Percentiles rank a stretch among this genome's conserved stretches.
These are phyloP conservation scores for Kodamaea sagamina DNA, from an alignment of 805 yeast species.

Conservation along the genomic window DNA sequence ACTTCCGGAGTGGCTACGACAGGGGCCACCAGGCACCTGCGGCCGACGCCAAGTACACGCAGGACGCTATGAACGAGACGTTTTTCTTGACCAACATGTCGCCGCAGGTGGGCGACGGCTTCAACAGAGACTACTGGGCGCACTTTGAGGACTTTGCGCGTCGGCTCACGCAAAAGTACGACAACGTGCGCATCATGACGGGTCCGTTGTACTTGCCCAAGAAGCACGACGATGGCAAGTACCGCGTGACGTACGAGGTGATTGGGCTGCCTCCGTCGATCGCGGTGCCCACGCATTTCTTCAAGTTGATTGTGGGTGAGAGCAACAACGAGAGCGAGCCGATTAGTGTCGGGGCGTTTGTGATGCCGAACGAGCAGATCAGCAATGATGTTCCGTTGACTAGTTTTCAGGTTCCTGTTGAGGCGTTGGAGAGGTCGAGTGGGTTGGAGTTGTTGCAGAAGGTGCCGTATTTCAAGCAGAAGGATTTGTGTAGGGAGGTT, in stretches of 20 bases:
- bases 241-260: constrained; percentile 81
- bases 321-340: constrained; percentile 39
- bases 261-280: constrained; percentile 95
- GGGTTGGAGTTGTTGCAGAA: constrained; percentile 81
- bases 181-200: constrained; percentile 80
- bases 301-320: constrained; percentile 88
- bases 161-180: constrained; percentile 68
- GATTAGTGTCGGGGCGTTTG: constrained; percentile 87
- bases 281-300: constrained; percentile 98
- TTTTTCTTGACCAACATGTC: constrained; percentile 87
- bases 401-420: constrained; percentile 82
- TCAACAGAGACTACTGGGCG: constrained; percentile 97
- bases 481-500: constrained; percentile 76
- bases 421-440: constrained; percentile 82
- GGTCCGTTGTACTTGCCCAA: constrained; percentile 93
- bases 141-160: constrained; percentile 90
- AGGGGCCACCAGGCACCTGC: constrained; percentile 98
- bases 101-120: constrained; percentile 97
- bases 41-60: constrained; percentile 91
- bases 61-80: constrained; percentile 93
- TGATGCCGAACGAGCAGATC: constrained; percentile 84
- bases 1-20: constrained; percentile 93
- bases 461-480: constrained; percentile 57
- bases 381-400: constrained; percentile 69
- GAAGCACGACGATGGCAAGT: constrained; percentile 78